phyloP scores from a whole-genome alignment of 192 early-diverging fungal species.

The Rhizoclosmatium sp. region DNA sequence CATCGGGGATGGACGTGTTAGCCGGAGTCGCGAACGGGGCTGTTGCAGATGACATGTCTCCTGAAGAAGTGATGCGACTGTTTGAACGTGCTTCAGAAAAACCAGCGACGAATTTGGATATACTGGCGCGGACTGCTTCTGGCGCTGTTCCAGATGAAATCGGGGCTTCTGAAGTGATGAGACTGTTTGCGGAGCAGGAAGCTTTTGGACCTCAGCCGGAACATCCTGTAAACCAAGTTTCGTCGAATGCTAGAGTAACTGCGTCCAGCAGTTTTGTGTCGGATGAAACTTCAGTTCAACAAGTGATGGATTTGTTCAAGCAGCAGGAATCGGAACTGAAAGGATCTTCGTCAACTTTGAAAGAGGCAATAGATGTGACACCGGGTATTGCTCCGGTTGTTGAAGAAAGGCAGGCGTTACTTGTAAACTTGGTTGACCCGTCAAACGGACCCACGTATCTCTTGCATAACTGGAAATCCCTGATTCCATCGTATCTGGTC shows the following conservation, averaged over 20 bases:
- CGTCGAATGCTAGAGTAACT: neutral
- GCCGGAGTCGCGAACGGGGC: neutral
- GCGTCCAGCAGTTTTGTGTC: neutral
- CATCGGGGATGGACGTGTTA: neutral
- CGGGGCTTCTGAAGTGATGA: conserved; percentile 1
- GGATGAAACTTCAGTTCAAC: neutral
- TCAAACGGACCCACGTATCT: neutral
- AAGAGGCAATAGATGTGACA: neutral
- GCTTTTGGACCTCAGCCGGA: neutral
- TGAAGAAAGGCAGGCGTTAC: neutral
- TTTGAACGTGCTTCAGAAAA: conserved; percentile 9
- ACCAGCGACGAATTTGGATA: conserved; percentile 2
- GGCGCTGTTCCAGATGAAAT: conserved; percentile 30
- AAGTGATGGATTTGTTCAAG: conserved; percentile 29
- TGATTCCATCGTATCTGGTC: neutral
- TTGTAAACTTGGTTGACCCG: neutral
- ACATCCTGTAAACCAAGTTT: neutral
- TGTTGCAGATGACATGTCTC: conserved; percentile 22
- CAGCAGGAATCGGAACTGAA: conserved; percentile 7
- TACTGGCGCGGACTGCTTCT: neutral
- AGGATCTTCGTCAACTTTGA: neutral
- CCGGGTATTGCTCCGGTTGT: neutral
- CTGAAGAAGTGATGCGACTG: conserved; percentile 9
- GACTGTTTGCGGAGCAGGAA: conserved; percentile 12
- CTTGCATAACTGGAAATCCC: neutral